Evolutionary conservation across 2,329 filamentous ascomycete species (phyloP), one percentile per base, ranked within the genome.

Genomic region (Arthrobotrys sinensis): DNA sequence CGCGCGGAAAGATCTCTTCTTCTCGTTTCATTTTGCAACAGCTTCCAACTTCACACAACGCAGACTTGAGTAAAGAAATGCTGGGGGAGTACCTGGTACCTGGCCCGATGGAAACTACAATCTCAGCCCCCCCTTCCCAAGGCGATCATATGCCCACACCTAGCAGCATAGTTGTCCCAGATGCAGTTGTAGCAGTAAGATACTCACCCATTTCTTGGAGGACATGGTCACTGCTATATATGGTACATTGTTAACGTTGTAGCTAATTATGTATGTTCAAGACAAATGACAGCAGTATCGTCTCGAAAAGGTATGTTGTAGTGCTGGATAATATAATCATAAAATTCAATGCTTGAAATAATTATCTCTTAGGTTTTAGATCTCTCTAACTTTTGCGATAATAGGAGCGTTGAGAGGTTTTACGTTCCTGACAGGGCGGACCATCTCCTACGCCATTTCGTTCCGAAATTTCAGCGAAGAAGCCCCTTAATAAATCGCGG

Each of bases 261-360:
- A 11, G 3, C 19, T 52, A 67, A 48, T 34, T 4, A 16, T 12
- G 6, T 12, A 38, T 11, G 2, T 40, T 7, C 1, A 55, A 92
- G 89, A 97, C 94, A 73, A 97, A 97, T 83, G 94, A 91, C 83
- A 95, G 92, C 84, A 96, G 93, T 82, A 97, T 97, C 81, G 91
- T 94, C 14, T 97, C 94, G 12, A 97, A 97, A 84, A 88, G 94
- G 67, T 81, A 10, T 3, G 63, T 50, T 21, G 6, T 38, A 28
- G 4, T 2, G 4, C 16, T 32, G 4, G 1, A 52, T 14, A 4
- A 2, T 38, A 28, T n/a, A 14, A 12, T 16, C 14, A 36, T 3
- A 7, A 6, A 21, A 12, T 32, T 11, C n/a, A 19, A 16, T 4
- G 16, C 32, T 3, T n/a, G 19, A 5, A 57, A 46, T 52, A 46